phyloP scores from a whole-genome alignment of 176 grass and related monocot species.

The Oryza officinalis region DNA sequence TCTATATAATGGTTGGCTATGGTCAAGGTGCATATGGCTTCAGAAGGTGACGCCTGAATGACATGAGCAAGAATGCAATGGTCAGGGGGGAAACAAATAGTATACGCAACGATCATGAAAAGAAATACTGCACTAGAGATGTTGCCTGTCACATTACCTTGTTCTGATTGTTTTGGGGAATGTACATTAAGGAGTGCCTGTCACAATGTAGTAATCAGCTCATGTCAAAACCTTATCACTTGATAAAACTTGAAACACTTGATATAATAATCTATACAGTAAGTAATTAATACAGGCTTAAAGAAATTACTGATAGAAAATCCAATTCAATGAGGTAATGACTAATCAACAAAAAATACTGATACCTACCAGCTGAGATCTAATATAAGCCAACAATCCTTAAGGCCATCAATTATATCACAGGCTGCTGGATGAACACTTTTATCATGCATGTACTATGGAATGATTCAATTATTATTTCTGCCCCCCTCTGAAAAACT shows the following conservation, averaged over 20 bases:
- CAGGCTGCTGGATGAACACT: not conserved
- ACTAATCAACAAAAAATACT: not conserved
- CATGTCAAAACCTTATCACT: not conserved
- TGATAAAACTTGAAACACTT: not conserved
- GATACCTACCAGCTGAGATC: not conserved
- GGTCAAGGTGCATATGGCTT: conserved; percentile 25
- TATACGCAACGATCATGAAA: not conserved
- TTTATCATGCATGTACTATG: conserved; percentile 4
- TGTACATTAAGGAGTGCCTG: not conserved
- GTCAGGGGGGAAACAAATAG: not conserved
- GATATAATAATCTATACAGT: not conserved
- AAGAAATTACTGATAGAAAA: not conserved
- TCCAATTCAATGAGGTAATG: not conserved
- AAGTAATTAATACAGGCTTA: not conserved
- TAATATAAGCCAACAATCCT: not conserved
- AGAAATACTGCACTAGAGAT: not conserved
- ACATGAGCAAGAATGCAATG: conserved; percentile 34
- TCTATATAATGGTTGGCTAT: conserved; percentile 14
- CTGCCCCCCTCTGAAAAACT: not conserved
- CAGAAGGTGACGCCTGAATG: conserved; percentile 51
- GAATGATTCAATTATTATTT: not conserved
- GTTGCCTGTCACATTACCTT: not conserved
- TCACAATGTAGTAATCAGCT: not conserved
- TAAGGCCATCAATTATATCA: not conserved
- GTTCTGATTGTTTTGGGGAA: conserved; percentile 4